These are phyloP conservation scores for Neckera pumila DNA, from an alignment of 225 moss, liverwort and hornwort genomes.

Conservation along the genomic window DNA sequence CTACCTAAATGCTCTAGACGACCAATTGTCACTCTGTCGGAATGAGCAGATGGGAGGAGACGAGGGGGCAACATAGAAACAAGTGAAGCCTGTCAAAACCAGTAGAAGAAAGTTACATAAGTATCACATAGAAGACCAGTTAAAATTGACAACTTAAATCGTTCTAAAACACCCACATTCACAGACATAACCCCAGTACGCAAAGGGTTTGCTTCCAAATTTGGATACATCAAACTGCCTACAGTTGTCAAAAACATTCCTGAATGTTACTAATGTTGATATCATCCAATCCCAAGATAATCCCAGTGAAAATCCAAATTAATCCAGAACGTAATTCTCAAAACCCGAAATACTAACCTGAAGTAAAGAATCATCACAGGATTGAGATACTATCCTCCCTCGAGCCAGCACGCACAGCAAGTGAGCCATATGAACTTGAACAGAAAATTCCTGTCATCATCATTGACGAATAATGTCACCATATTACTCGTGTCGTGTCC, in stretches of 20 bases:
- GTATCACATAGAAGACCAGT: neutral
- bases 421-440: conserved; percentile 79
- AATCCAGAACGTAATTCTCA: neutral
- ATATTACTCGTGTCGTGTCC: neutral
- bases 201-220: neutral
- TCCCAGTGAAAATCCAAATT: neutral
- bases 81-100: conserved; percentile 58
- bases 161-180: neutral
- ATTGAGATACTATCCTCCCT: conserved; percentile 61
- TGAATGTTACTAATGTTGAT: neutral
- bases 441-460: conserved; percentile 56
- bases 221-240: neutral
- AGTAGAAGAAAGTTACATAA: neutral
- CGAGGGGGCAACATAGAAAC: conserved; percentile 65
- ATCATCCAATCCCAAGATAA: neutral
- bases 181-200: neutral
- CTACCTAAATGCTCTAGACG: conserved; percentile 48
- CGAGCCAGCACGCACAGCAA: conserved; percentile 75
- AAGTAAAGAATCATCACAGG: conserved; percentile 62
- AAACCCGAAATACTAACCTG: conserved; percentile 39
- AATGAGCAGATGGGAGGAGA: conserved; percentile 33
- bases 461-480: neutral
- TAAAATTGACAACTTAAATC: neutral
- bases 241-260: neutral
- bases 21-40: conserved; percentile 18